Conservation (phyloP, 805 yeast genomes). For the Lachancea quebecensis region DNA sequence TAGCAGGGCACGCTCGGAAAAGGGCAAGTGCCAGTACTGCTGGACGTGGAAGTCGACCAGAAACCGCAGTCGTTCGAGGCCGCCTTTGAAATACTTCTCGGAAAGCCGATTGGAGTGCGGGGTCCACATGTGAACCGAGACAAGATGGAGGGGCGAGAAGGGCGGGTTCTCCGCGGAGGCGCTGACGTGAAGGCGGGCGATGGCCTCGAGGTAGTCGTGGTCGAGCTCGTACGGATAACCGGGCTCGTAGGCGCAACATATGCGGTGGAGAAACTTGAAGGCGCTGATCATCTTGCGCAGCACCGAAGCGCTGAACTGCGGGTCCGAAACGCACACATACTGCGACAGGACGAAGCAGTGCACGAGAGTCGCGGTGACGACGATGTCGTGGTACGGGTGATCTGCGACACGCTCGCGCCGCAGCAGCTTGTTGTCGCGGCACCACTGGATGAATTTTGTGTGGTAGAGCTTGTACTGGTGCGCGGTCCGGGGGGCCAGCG, state of each 20-base stretch:
- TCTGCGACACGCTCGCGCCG: neutral
- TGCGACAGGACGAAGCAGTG: slow-evolving; percentile 19
- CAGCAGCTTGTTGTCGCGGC: slow-evolving; percentile 12
- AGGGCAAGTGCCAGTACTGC: slow-evolving; percentile 19
- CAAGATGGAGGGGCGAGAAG: slow-evolving; percentile 12
- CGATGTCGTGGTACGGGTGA: slow-evolving; percentile 16
- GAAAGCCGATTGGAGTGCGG: slow-evolving; percentile 19
- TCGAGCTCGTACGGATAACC: slow-evolving; percentile 11
- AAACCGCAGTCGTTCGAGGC: slow-evolving; percentile 25
- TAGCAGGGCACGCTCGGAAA: slow-evolving; percentile 20
- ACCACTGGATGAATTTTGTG: slow-evolving; percentile 26
- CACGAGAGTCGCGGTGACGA: slow-evolving; percentile 19
- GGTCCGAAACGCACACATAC: slow-evolving; percentile 2
- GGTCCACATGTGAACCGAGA: slow-evolving; percentile 29
- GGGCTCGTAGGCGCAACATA: slow-evolving; percentile 19
- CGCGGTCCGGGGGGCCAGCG: slow-evolving; percentile 23
- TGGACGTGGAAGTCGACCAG: slow-evolving; percentile 28
- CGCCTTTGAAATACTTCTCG: slow-evolving; percentile 23
- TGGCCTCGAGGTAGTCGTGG: slow-evolving; percentile 18
- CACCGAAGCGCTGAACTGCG: slow-evolving; percentile 13
- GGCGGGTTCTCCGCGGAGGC: slow-evolving; percentile 5
- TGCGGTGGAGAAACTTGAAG: slow-evolving; percentile 18
- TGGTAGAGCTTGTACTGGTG: slow-evolving; percentile 27
- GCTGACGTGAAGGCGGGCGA: slow-evolving; percentile 15
- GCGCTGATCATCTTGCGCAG: slow-evolving; percentile 20